Base-by-base conservation (phyloP, 331 rosid species). In the Arachis monticola region DNA sequence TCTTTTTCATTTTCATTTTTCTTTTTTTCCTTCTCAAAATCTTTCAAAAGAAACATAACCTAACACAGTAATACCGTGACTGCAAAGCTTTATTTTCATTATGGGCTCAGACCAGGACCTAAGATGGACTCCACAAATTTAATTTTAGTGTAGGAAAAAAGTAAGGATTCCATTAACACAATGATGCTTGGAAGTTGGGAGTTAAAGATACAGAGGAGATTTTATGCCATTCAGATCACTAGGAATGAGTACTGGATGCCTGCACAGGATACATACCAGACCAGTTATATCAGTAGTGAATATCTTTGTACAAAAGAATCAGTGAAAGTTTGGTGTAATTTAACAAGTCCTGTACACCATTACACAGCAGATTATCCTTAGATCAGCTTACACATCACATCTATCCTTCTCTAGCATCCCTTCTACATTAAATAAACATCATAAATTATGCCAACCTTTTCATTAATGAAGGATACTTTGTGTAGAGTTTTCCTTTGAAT, bases 31-130 rank as follows among this genome's bases (percentile, higher is more conserved):
- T 10, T n/a, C 27, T 11, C 9, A 3, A 35, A 61, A 35, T 38
- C 46, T 61, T 31, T 31, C 45, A 31, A 31, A 32, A 60, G 44
- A 60, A 61, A 61, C 67, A 35, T 60, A 61, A 27, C 41, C 63
- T 58, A n/a, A 46, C 44, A 70, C 38, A 44, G 42, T 58, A 58
- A 59, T 7, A 59, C 10, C 8, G 31, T 6, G n/a, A 11, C 53
- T 27, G 55, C 72, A 38, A 56, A 57, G 47, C 60, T 66, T 31
- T 32, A 65, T 60, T 66, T 35, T 57, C 60, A 57, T 12, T 45
- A 10, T 64, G 40, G 56, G 40, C 50, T n/a, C 8, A 22, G 47
- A 41, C 35, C 53, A 11, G 31, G 60, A 65, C 27, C 72, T 11
- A 42, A n/a, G 35, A 8, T 27, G 57, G 31, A 52, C 31, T 31